Evolutionary conservation across 495 filamentous ascomycete species (phyloP).

Genomic region (Trichoderma parareesei): DNA sequence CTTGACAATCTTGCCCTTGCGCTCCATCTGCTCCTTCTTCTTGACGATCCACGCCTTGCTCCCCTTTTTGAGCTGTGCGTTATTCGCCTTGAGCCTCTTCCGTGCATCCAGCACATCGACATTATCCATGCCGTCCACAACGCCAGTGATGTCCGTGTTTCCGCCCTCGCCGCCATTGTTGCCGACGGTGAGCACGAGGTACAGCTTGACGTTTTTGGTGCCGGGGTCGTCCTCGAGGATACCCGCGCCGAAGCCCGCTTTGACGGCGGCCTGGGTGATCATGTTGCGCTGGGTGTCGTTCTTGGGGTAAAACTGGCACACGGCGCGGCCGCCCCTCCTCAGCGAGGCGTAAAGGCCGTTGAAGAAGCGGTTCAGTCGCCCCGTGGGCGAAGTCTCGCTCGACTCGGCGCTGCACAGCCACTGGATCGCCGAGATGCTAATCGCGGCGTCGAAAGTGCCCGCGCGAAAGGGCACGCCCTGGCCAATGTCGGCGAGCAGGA

Average conservation of each 20-base stretch:
- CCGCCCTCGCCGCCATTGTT: constrained; percentile 57
- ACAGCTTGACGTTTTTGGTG: constrained; percentile 90
- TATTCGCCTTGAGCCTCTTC: constrained; percentile 40
- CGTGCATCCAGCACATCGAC: constrained; percentile 75
- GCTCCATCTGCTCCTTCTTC: constrained; percentile 94
- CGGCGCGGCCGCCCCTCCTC: constrained; percentile 77
- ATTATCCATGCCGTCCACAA: constrained; percentile 78
- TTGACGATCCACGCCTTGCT: constrained; percentile 83
- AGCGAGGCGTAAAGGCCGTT: constrained; percentile 82
- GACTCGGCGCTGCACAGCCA: constrained; percentile 96
- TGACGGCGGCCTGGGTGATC: constrained; percentile 82
- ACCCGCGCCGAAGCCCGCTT: constrained; percentile 91
- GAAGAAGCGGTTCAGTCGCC: constrained; percentile 77
- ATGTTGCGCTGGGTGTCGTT: constrained; percentile 85
- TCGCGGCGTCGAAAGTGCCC: constrained; percentile 88
- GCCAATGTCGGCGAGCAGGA: constrained; percentile 87
- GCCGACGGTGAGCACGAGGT: constrained; percentile 89
- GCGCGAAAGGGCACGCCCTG: constrained; percentile 93
- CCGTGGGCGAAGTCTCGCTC: constrained; percentile 68
- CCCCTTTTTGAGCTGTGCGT: constrained; percentile 59
- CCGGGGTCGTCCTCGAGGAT: constrained; percentile 90
- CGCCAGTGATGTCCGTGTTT: constrained; percentile 72
- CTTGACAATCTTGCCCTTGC: constrained; percentile 92
- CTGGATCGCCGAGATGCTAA: constrained; percentile 89
- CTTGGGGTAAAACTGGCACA: constrained; percentile 97